Evolutionary conservation across 106 monocot genomes (phyloP).

Genomic region (Dendrobium chrysotoxum): DNA sequence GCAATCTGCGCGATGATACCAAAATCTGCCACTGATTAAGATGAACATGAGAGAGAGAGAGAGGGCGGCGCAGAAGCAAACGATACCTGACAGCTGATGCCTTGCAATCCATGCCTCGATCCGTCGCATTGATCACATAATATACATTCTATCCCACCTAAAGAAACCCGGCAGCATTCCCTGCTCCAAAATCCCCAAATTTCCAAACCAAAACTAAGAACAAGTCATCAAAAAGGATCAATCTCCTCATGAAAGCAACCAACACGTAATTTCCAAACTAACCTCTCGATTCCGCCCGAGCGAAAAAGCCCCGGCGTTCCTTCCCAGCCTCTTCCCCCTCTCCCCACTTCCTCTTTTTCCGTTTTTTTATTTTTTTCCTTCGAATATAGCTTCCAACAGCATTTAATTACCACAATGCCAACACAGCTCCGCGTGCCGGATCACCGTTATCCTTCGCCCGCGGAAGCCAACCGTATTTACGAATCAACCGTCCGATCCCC

Average conservation of each 20-base stretch:
- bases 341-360: background rate
- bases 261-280: background rate
- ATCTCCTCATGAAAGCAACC: background rate
- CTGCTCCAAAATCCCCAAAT: background rate
- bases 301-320: background rate
- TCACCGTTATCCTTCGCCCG: background rate
- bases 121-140: slow-evolving; percentile 6
- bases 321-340: background rate
- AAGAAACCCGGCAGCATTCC: background rate
- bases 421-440: background rate
- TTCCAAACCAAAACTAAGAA: background rate
- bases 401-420: background rate
- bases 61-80: background rate
- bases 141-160: background rate
- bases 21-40: background rate
- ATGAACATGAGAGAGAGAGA: background rate
- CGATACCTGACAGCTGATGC: background rate
- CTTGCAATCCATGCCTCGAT: slow-evolving; percentile 3
- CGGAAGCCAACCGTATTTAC: background rate
- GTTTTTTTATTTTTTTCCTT: background rate
- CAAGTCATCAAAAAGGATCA: background rate
- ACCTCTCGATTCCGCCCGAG: background rate
- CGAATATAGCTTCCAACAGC: background rate
- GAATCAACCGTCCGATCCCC: background rate
- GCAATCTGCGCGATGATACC: too few relatives aligned